Base-by-base conservation (phyloP, 2,329 filamentous ascomycete genomes). In the Penicillium psychrosexuale region DNA sequence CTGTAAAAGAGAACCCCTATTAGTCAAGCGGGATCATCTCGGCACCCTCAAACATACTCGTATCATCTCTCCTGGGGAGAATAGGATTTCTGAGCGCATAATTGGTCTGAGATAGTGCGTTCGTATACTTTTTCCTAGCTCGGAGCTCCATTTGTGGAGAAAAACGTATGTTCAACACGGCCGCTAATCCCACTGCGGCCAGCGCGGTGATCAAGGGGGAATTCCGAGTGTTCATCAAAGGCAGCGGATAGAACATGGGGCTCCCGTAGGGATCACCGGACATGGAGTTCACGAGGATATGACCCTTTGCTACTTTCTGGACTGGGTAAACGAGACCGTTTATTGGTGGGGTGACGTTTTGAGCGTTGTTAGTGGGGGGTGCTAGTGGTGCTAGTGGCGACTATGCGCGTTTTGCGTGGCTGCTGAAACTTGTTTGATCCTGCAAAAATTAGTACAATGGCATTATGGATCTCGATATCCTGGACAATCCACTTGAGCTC, bases 381-480 rank as follows among this genome's bases (percentile, higher is more conserved):
- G 40, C 40, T 42, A 34, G 42, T 19, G 22, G n/a, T 44, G 15
- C 17, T 13, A 55, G 34, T 28, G 17, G 13, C 27, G 11, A 9
- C 28, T 31, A 17, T 31, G 28, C 44, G 30, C 39, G 47, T 47
- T 43, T 30, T 46, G 19, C 12, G 24, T 19, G 43, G 5, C 5
- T 28, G 39, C 28, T 57, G 40, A 22, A 40, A 43, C 28, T 48
- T 53, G n/a, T 57, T 22, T 59, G 49, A 28, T 59, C 48, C 15
- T 43, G n/a, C 19, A 19, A 19, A 19, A 19, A 19, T 19, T 19
- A 19, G 19, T 19, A 47, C 48, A 43, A 17, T 17, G 28, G 24
- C 40, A 43, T 15, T 43, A 43, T 17, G 34, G 36, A 28, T 58
- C 56, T 42, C 57, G 51, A 47, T 60, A 60, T 8, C 57, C 57